A percentile compares a stretch with the other conserved stretches of the same genome.
phyloP scores from a whole-genome alignment of 2,329 filamentous ascomycete species.

The Aspergillus candidus region DNA sequence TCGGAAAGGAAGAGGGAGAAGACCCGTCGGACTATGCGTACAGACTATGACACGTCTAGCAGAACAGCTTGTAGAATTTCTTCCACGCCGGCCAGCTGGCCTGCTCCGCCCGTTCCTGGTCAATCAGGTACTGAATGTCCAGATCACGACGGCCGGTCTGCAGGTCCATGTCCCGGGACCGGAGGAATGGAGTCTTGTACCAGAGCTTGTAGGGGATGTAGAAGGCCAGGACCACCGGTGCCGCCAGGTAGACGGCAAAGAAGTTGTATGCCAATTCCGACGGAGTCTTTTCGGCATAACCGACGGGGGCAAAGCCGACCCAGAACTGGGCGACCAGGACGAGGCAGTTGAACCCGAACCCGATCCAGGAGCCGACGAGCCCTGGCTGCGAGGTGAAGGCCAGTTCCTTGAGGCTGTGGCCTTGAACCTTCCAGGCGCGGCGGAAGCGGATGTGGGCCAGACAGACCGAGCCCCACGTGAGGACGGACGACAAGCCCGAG shows the following conservation, averaged over 20 bases:
- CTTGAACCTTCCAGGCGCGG: slow-evolving; percentile 63
- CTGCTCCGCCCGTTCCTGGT: slow-evolving; percentile 72
- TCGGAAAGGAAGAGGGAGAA: slow-evolving; percentile 2
- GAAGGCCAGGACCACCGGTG: slow-evolving; percentile 51
- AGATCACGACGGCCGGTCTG: slow-evolving; percentile 79
- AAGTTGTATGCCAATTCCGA: slow-evolving; percentile 55
- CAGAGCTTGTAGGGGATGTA: slow-evolving; percentile 72
- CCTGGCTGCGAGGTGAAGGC: slow-evolving; percentile 78
- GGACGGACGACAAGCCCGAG: slow-evolving; percentile 66
- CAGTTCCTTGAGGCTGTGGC: slow-evolving; percentile 67
- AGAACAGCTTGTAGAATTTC: slow-evolving; percentile 66
- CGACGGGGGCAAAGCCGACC: slow-evolving; percentile 73
- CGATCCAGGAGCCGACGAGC: slow-evolving; percentile 71
- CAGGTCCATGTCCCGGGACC: slow-evolving; percentile 72
- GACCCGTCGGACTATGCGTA: not conserved
- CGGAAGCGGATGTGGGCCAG: slow-evolving; percentile 91
- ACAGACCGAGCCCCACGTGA: slow-evolving; percentile 79
- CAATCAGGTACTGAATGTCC: slow-evolving; percentile 69
- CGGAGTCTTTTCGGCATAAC: slow-evolving; percentile 43
- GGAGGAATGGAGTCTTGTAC: slow-evolving; percentile 63
- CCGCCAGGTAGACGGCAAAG: slow-evolving; percentile 58
- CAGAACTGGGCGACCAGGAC: slow-evolving; percentile 83
- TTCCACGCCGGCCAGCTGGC: slow-evolving; percentile 71
- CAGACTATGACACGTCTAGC: slow-evolving; percentile 39
- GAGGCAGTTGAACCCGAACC: slow-evolving; percentile 66